These are phyloP conservation scores for Rhodotorula paludigena DNA, from an alignment of 768 basidiomycete species.

Conservation along the genomic window DNA sequence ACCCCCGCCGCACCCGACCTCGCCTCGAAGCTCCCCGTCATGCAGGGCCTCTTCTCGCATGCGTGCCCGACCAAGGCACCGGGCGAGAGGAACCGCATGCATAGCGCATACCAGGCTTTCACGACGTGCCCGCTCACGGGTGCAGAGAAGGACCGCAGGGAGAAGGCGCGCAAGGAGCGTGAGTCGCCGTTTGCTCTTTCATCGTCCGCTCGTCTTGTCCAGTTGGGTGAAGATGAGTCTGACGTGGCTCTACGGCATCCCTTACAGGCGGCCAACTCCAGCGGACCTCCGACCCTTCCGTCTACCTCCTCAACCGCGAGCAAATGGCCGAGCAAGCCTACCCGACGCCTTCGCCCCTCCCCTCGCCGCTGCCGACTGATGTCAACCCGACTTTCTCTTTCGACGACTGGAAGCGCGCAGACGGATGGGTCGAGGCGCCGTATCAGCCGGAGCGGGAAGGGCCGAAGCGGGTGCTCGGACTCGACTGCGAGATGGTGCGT, in stretches of 20 bases:
- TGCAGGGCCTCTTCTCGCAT: conserved; percentile 72
- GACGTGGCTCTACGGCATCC: conserved; percentile 48
- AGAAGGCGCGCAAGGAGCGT: conserved; percentile 48
- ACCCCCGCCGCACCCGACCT: conserved; percentile 38
- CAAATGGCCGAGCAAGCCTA: conserved; percentile 96
- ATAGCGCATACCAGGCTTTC: conserved; percentile 75
- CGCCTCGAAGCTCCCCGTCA: conserved; percentile 55
- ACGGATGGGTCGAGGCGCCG: conserved; percentile 81
- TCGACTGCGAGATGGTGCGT: conserved; percentile 96
- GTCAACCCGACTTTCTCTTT: conserved; percentile 20
- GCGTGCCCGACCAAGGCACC: conserved; percentile 89
- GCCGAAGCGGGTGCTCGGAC: conserved; percentile 58
- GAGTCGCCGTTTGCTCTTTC: too few relatives aligned
- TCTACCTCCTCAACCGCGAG: conserved; percentile 68
- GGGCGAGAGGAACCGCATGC: conserved; percentile 77
- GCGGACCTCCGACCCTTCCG: conserved; percentile 55
- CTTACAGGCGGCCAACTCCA: conserved; percentile 52
- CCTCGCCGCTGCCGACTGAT: conserved; percentile 54
- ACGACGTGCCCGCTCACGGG: conserved; percentile 73
- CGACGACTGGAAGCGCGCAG: conserved; percentile 40
- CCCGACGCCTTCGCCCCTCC: conserved; percentile 63
- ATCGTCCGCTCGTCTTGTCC: conserved; percentile 21
- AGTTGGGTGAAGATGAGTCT: not conserved
- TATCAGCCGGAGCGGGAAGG: conserved; percentile 43
- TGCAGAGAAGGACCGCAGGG: conserved; percentile 69